phyloP scores from a whole-genome alignment of 495 filamentous ascomycete genomes.

The Trichocladium antarcticum region DNA sequence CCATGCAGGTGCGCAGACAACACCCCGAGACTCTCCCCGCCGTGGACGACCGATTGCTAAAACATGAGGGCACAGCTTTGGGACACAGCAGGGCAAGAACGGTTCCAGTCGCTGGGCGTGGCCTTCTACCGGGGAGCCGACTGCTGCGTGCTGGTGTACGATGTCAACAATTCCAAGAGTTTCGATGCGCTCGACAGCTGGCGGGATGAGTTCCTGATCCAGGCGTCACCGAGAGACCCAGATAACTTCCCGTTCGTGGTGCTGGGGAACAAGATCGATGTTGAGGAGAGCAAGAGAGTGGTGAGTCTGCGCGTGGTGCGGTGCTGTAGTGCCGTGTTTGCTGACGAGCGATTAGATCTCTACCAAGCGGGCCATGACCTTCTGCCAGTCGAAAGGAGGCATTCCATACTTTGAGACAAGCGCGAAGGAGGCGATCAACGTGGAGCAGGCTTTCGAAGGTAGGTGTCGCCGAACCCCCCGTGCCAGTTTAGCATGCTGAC shows the following conservation, averaged over 20 bases:
- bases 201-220: slow-evolving; percentile 97
- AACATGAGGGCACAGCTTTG: slow-evolving; percentile 66
- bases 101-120: slow-evolving; percentile 94
- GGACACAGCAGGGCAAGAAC: slow-evolving; percentile 97
- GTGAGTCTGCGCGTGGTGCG: slow-evolving; percentile 34
- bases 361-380: slow-evolving; percentile 87
- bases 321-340: background rate
- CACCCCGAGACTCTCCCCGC: background rate
- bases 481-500: slow-evolving; percentile 12
- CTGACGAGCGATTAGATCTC: slow-evolving; percentile 51
- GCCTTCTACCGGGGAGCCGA: slow-evolving; percentile 98
- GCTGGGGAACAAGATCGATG: slow-evolving; percentile 97
- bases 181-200: slow-evolving; percentile 98
- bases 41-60: background rate
- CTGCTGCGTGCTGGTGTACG: slow-evolving; percentile 96
- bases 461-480: slow-evolving; percentile 9
- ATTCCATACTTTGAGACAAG: slow-evolving; percentile 99
- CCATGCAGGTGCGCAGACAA: slow-evolving; percentile 75
- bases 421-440: slow-evolving; percentile 96
- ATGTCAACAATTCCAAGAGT: slow-evolving; percentile 98
- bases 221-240: slow-evolving; percentile 90
- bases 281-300: slow-evolving; percentile 94
- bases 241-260: slow-evolving; percentile 98
- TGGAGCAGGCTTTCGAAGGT: slow-evolving; percentile 98
- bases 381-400: slow-evolving; percentile 91